A percentile compares a stretch with the other conserved stretches of the same genome.
These are phyloP conservation scores for Camillea tinctor DNA, from an alignment of 2,329 filamentous ascomycete species.

Conservation along the genomic window DNA sequence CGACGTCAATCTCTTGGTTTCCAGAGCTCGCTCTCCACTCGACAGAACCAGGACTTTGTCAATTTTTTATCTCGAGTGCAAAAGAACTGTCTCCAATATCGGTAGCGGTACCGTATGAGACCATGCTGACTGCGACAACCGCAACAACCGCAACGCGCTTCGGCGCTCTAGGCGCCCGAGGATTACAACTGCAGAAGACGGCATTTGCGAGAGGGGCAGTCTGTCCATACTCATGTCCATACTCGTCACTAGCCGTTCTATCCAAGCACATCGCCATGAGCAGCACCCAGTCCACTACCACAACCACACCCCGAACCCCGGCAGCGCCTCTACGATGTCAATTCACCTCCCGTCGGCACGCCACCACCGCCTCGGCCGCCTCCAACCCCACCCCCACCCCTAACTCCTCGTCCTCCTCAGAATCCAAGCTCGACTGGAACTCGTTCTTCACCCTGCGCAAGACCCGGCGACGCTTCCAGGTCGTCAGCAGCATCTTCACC, in stretches of 20 bases:
- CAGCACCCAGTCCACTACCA: slow-evolving; percentile 16
- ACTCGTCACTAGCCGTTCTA: slow-evolving; percentile 22
- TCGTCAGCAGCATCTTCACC: slow-evolving; percentile 70
- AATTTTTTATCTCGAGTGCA: background rate
- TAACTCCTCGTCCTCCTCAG: slow-evolving; percentile 26
- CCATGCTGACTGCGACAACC: slow-evolving; percentile 30
- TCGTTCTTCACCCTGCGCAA: slow-evolving; percentile 89
- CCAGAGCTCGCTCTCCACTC: too few species aligned
- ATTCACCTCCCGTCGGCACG: slow-evolving; percentile 26
- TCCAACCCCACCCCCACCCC: slow-evolving; percentile 25
- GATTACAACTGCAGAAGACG: slow-evolving; percentile 29
- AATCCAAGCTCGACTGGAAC: slow-evolving; percentile 73
- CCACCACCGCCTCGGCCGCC: slow-evolving; percentile 27
- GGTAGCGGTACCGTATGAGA: slow-evolving; percentile 2
- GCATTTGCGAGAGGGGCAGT: slow-evolving; percentile 25
- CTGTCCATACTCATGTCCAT: slow-evolving; percentile 26
- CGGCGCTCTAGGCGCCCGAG: slow-evolving; percentile 27
- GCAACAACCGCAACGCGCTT: slow-evolving; percentile 27
- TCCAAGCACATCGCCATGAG: slow-evolving; percentile 19
- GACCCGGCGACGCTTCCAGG: slow-evolving; percentile 78
- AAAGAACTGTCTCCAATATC: background rate
- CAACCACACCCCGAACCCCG: slow-evolving; percentile 11
- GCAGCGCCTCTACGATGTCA: slow-evolving; percentile 20
- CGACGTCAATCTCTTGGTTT: too few species aligned
- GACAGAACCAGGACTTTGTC: too few species aligned